phyloP scores from a whole-genome alignment of 345 rosid genomes.

The Citrus medica region DNA sequence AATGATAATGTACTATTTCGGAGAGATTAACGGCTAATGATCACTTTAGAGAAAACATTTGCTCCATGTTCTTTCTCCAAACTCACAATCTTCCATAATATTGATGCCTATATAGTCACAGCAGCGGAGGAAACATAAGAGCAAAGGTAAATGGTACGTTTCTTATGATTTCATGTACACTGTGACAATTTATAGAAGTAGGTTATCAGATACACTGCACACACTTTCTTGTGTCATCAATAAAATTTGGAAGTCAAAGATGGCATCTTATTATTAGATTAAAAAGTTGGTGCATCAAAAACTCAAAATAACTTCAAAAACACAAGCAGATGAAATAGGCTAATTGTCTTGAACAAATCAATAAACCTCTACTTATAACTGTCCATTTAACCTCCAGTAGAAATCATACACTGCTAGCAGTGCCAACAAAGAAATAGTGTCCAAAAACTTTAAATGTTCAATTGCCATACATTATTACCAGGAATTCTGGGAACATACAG shows the following conservation, averaged over 20 bases:
- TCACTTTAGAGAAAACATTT: background rate
- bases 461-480: constrained; percentile 19
- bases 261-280: constrained; percentile 9
- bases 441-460: background rate
- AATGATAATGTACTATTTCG: background rate
- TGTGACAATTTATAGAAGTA: background rate
- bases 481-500: constrained; percentile 7
- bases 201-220: background rate
- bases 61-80: background rate
- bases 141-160: background rate
- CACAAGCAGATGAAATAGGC: constrained; percentile 3
- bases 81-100: background rate
- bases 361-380: constrained; percentile 7
- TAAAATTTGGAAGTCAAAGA: background rate
- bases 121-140: background rate
- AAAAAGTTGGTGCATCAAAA: background rate
- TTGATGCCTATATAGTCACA: background rate
- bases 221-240: background rate
- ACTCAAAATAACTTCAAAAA: background rate
- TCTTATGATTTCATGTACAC: background rate
- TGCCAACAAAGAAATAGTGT: constrained; percentile 10
- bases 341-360: constrained; percentile 8
- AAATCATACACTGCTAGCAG: constrained; percentile 14
- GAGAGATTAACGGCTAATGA: background rate
- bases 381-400: constrained; percentile 10